Conservation (phyloP, 2,329 filamentous ascomycete genomes). For the Daldinia sp. region DNA sequence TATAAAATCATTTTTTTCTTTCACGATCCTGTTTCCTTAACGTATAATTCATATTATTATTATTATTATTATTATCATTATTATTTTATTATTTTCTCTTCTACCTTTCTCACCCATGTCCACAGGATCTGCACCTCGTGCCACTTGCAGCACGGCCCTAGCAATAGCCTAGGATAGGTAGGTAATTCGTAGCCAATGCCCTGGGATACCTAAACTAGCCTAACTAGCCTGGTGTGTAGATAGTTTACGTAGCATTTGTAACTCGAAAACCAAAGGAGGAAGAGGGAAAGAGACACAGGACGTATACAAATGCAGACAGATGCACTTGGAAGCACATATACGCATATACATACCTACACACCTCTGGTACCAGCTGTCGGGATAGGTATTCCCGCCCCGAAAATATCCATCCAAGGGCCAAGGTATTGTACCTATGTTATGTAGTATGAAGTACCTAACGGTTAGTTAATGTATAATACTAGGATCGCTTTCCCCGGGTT, state of each 20-base stretch:
- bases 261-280: constrained; percentile 15
- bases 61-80: too few species aligned
- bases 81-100: too few species aligned
- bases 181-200: constrained; percentile 23
- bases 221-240: constrained; percentile 15
- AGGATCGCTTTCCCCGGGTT: constrained; percentile 35
- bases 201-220: constrained; percentile 27
- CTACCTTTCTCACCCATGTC: constrained; percentile 12
- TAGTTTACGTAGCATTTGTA: constrained; percentile 28
- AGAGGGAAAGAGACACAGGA: neutral
- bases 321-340: too few species aligned
- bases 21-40: neutral
- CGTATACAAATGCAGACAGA: neutral
- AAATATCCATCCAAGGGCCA: constrained; percentile 30
- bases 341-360: too few species aligned
- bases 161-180: constrained; percentile 30
- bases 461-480: too few species aligned
- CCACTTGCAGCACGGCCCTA: constrained; percentile 28
- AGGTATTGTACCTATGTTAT: too few species aligned
- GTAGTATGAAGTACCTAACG: too few species aligned
- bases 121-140: constrained; percentile 31
- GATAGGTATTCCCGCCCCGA: constrained; percentile 35
- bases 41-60: neutral
- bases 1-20: constrained; percentile 2
- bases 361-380: constrained; percentile 28